Conservation (phyloP, 371 early-diverging fungal genomes). For the Nematocida sp. region DNA sequence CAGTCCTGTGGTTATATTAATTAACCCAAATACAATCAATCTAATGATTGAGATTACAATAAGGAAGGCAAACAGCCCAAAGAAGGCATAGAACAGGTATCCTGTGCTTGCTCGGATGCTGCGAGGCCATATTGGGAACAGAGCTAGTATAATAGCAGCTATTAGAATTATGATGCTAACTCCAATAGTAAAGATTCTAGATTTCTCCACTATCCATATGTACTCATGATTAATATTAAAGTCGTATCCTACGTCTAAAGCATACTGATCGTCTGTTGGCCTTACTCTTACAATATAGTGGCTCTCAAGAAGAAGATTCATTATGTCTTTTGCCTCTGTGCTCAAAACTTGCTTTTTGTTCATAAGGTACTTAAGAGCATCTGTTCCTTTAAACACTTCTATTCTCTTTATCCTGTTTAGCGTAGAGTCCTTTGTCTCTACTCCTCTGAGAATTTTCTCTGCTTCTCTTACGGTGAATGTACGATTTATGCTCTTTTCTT, state of each 20-base stretch:
- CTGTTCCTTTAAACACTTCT: conserved; percentile 53
- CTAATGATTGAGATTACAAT: conserved; percentile 80
- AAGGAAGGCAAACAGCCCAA: conserved; percentile 75
- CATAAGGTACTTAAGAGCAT: conserved; percentile 51
- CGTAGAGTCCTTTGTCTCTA: conserved; percentile 55
- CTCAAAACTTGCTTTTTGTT: conserved; percentile 9
- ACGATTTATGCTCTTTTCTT: not conserved
- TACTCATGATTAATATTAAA: conserved; percentile 67
- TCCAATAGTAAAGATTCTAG: conserved; percentile 72
- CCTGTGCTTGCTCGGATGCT: conserved; percentile 77
- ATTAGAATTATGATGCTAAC: conserved; percentile 74
- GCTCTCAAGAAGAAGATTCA: conserved; percentile 53
- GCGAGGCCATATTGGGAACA: conserved; percentile 95
- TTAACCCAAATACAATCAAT: conserved; percentile 74
- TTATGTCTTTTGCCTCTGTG: conserved; percentile 42
- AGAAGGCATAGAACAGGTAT: conserved; percentile 70
- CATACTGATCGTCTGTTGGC: conserved; percentile 28
- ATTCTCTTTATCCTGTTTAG: conserved; percentile 60
- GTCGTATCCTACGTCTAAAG: conserved; percentile 53
- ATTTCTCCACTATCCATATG: conserved; percentile 87
- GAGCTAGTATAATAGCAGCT: conserved; percentile 77
- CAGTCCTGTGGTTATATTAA: conserved; percentile 73
- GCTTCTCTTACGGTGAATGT: conserved; percentile 18
- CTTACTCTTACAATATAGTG: conserved; percentile 56
- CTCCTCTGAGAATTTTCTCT: conserved; percentile 40